phyloP scores from a whole-genome alignment of 192 early-diverging fungal species.

The Umbelopsis sp. region DNA sequence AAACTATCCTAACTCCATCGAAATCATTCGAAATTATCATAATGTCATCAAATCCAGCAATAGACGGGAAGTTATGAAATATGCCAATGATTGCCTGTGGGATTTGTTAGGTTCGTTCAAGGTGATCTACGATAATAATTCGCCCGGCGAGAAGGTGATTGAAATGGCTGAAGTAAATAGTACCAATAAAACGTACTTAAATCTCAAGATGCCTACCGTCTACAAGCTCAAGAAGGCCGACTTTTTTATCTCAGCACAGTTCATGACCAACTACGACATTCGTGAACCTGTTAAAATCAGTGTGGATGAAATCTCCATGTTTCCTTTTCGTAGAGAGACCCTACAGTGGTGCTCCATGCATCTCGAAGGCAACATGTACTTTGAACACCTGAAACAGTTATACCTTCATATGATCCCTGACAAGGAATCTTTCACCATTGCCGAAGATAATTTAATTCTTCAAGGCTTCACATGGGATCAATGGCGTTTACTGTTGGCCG shows the following conservation, averaged over 20 bases:
- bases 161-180: background rate
- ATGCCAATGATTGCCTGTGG: background rate
- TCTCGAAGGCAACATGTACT: background rate
- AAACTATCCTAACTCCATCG: background rate
- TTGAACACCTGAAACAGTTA: background rate
- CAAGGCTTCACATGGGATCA: background rate
- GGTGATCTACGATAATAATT: background rate
- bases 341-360: background rate
- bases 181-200: background rate
- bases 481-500: background rate
- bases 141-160: background rate
- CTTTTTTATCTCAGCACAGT: background rate
- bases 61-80: background rate
- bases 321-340: background rate
- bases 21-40: background rate
- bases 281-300: background rate
- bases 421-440: background rate
- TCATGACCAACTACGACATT: background rate
- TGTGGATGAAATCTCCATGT: background rate
- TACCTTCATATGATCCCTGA: background rate
- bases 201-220: background rate
- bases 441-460: background rate
- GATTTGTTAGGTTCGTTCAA: background rate
- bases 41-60: background rate
- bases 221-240: background rate